These are phyloP conservation scores for Dendrobium chrysotoxum DNA, from an alignment of 106 monocot species.

Conservation along the genomic window DNA sequence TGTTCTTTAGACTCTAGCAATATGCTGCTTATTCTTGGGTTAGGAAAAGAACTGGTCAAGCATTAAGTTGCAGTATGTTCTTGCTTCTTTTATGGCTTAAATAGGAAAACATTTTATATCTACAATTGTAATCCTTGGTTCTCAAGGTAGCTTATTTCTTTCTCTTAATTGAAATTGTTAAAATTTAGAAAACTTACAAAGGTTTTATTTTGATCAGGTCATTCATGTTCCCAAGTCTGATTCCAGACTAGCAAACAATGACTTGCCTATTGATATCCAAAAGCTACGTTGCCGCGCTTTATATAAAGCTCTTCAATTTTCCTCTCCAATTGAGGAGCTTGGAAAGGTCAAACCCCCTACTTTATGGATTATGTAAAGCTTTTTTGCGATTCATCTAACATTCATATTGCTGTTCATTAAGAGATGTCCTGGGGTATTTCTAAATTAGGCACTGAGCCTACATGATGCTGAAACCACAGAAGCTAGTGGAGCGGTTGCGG, in stretches of 20 bases:
- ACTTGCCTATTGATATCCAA: constrained; percentile 86
- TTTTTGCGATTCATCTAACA: background rate
- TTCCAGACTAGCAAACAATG: constrained; percentile 90
- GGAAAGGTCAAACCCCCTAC: constrained; percentile 51
- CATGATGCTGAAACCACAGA: constrained; percentile 82
- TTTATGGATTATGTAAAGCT: too few species aligned
- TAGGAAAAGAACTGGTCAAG: too few species aligned
- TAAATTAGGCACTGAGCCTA: constrained; percentile 94
- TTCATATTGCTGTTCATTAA: constrained; percentile 33
- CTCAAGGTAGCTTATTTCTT: background rate
- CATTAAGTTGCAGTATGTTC: too few species aligned
- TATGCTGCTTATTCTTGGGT: background rate
- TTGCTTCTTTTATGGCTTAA: background rate
- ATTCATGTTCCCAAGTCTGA: constrained; percentile 96
- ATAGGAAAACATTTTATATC: background rate
- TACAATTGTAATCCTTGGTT: background rate
- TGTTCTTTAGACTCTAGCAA: background rate
- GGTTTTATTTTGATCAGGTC: constrained; percentile 37
- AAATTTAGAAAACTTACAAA: background rate
- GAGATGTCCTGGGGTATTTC: constrained; percentile 41
- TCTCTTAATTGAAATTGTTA: background rate
- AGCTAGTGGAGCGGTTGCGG: constrained; percentile 76
- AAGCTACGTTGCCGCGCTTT: constrained; percentile 55
- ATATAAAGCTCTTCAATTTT: constrained; percentile 80
- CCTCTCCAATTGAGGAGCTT: constrained; percentile 71